phyloP scores from a whole-genome alignment of 1,284 basidiomycete genomes.

The Wallemia ichthyophaga region DNA sequence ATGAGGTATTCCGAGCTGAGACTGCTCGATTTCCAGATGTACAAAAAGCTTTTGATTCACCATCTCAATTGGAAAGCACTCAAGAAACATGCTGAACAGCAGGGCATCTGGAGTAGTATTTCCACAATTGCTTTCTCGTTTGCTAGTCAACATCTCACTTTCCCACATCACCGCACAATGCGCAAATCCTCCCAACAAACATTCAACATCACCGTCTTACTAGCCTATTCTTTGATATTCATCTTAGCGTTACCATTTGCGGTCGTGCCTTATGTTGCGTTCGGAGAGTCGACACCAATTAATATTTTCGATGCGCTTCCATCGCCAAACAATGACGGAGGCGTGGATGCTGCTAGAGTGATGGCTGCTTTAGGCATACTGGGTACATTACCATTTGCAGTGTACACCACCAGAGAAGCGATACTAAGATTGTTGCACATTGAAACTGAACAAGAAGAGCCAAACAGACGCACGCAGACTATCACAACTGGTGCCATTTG shows the following conservation, averaged over 20 bases:
- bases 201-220: constrained; percentile 13
- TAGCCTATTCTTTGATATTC: constrained; percentile 11
- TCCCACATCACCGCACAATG: constrained; percentile 14
- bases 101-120: constrained; percentile 10
- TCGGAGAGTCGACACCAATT: constrained; percentile 5
- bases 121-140: constrained; percentile 15
- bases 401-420: constrained; percentile 15
- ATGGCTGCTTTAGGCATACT: constrained; percentile 12
- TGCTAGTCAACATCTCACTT: constrained; percentile 16
- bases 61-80: constrained; percentile 5
- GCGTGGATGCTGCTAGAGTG: constrained; percentile 16
- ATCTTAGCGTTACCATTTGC: constrained; percentile 15
- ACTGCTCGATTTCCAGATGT: not conserved
- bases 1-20: constrained; percentile 10
- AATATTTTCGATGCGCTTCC: constrained; percentile 5
- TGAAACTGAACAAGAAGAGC: constrained; percentile 12
- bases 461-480: constrained; percentile 12
- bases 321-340: constrained; percentile 11
- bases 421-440: constrained; percentile 12
- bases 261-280: constrained; percentile 18
- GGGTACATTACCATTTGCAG: constrained; percentile 13
- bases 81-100: constrained; percentile 5
- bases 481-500: constrained; percentile 10
- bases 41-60: not conserved
- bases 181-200: constrained; percentile 10